phyloP scores from a whole-genome alignment of 169 alveolate genomes.

The Cryptosporidium xiaoi region DNA sequence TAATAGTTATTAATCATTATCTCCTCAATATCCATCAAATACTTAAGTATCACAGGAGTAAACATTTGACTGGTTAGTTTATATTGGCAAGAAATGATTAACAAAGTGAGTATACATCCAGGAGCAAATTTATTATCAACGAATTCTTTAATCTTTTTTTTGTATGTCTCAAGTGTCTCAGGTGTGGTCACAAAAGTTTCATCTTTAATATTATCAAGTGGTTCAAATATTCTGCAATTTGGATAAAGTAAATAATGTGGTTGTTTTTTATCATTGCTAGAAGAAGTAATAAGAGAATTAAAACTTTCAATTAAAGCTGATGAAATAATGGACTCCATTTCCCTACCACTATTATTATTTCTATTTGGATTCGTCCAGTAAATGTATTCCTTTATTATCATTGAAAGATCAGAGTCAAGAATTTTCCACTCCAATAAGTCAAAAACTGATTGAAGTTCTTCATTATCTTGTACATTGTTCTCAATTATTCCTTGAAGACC shows the following conservation, averaged over 20 bases:
- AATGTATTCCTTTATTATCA: conserved; percentile 34
- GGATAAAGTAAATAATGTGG: conserved; percentile 62
- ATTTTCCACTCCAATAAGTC: conserved; percentile 15
- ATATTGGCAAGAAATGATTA: conserved; percentile 24
- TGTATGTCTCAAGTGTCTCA: conserved; percentile 5
- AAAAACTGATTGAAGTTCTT: not conserved
- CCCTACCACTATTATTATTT: not conserved
- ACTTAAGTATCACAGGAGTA: conserved; percentile 29
- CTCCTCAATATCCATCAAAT: conserved; percentile 35
- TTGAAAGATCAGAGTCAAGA: conserved; percentile 34
- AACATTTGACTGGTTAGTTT: conserved; percentile 23
- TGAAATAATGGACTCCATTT: not conserved
- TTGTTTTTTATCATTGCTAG: not conserved
- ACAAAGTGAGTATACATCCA: conserved; percentile 31
- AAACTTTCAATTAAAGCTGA: conserved; percentile 35
- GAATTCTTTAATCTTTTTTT: conserved; percentile 30
- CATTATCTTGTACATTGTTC: conserved; percentile 14
- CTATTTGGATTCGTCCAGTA: conserved; percentile 37
- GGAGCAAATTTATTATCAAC: conserved; percentile 26
- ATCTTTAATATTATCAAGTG: conserved; percentile 53
- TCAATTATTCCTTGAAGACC: conserved; percentile 65
- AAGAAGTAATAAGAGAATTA: conserved; percentile 7
- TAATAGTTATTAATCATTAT: conserved; percentile 39
- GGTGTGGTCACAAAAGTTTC: conserved; percentile 40
- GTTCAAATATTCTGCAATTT: conserved; percentile 64